phyloP scores from a whole-genome alignment of 1,284 basidiomycete species.

The Stereum hirsutum region DNA sequence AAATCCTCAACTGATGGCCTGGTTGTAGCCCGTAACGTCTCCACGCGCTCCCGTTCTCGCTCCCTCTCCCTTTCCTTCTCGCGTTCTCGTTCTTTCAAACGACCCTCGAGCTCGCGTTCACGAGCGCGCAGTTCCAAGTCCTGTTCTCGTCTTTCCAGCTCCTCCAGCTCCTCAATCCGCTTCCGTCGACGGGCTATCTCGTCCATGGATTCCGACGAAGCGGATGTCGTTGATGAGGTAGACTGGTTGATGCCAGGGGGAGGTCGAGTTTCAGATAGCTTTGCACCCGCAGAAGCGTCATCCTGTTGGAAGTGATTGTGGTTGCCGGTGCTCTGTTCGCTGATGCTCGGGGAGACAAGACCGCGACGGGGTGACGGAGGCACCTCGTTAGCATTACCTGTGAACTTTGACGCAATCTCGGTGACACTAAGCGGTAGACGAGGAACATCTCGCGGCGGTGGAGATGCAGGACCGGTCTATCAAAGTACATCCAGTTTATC shows the following conservation, averaged over 20 bases:
- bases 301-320: background rate
- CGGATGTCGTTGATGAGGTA: too few species aligned
- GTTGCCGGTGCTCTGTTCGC: background rate
- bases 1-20: too few species aligned
- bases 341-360: background rate
- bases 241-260: conserved; percentile 7
- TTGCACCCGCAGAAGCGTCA: conserved; percentile 2
- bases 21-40: too few species aligned
- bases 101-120: conserved; percentile 49
- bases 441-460: conserved; percentile 50
- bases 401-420: conserved; percentile 56
- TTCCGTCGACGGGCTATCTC: conserved; percentile 28
- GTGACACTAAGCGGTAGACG: conserved; percentile 54
- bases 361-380: background rate
- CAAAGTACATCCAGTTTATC: conserved; percentile 2
- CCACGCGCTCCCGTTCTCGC: conserved; percentile 30
- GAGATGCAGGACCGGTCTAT: conserved; percentile 42
- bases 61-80: conserved; percentile 18
- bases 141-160: conserved; percentile 41
- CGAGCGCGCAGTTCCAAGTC: conserved; percentile 44
- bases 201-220: conserved; percentile 10
- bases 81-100: conserved; percentile 19
- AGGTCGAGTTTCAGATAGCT: conserved; percentile 1
- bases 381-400: conserved; percentile 28
- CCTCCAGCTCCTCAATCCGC: conserved; percentile 39